Conservation (phyloP, 106 monocot genomes). For the Platanthera guangdongensis region DNA sequence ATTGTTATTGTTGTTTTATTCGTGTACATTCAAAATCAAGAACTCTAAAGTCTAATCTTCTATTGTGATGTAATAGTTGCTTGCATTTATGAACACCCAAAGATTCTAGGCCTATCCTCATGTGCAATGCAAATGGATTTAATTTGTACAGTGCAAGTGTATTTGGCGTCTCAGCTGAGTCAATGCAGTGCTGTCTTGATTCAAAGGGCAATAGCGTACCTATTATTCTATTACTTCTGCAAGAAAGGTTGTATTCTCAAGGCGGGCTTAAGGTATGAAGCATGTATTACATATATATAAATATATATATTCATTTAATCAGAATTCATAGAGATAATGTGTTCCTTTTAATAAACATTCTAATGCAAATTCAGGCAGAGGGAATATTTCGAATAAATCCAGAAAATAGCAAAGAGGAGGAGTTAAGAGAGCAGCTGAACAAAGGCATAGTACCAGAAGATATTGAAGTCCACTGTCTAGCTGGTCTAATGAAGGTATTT, state of each 20-base stretch:
- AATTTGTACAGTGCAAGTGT: conserved; percentile 68
- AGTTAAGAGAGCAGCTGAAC: conserved; percentile 75
- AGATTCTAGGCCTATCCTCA: neutral
- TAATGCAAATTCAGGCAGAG: conserved; percentile 50
- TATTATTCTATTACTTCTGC: conserved; percentile 85
- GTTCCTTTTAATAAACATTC: neutral
- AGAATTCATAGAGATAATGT: neutral
- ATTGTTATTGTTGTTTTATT: neutral
- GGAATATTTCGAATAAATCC: conserved; percentile 94
- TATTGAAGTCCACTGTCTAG: conserved; percentile 90
- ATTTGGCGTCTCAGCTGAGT: conserved; percentile 90
- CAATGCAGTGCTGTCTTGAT: conserved; percentile 92
- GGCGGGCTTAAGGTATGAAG: conserved; percentile 70
- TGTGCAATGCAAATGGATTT: neutral
- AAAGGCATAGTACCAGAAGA: conserved; percentile 79
- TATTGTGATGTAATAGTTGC: neutral
- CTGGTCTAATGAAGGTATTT: conserved; percentile 80
- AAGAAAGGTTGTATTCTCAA: conserved; percentile 74
- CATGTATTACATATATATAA: neutral
- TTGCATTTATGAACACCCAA: too few relatives aligned
- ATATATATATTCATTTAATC: neutral
- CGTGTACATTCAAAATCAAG: neutral
- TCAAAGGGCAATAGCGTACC: conserved; percentile 88
- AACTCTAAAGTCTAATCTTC: neutral
- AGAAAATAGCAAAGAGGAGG: conserved; percentile 78